phyloP scores from a whole-genome alignment of 306 rosid species.

The Geum urbanum region DNA sequence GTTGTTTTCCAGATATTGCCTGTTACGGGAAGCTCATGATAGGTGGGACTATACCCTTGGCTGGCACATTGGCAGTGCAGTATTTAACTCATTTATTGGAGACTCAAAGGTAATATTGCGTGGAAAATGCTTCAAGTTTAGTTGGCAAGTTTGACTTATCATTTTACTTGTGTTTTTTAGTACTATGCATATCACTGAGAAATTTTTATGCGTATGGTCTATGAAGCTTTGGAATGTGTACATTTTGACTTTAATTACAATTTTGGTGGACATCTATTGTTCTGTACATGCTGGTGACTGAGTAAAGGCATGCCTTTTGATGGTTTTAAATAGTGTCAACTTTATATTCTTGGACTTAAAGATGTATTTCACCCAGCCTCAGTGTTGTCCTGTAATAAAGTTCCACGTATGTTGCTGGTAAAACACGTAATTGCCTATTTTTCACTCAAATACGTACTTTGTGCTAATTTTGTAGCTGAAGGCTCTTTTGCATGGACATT shows the following conservation, averaged over 20 bases:
- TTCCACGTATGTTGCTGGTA: background rate
- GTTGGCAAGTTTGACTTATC: background rate
- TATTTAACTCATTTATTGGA: conserved; percentile 84
- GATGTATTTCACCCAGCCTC: background rate
- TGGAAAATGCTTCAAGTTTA: background rate
- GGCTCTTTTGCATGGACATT: conserved; percentile 97
- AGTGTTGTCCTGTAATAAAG: background rate
- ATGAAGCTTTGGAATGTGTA: background rate
- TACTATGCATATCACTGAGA: conserved; percentile 13
- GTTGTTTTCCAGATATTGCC: conserved; percentile 87
- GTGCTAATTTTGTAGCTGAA: conserved; percentile 51
- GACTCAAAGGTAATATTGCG: conserved; percentile 71
- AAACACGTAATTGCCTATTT: background rate
- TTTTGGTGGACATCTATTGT: background rate
- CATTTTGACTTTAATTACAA: background rate
- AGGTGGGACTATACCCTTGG: conserved; percentile 82
- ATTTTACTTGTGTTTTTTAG: background rate
- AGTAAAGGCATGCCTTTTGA: background rate
- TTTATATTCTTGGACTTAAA: background rate
- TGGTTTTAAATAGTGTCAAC: background rate
- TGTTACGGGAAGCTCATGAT: conserved; percentile 91
- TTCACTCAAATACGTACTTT: conserved; percentile 9
- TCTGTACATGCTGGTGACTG: too few relatives aligned
- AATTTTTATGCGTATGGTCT: background rate
- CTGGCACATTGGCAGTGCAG: conserved; percentile 74